Evolutionary conservation across 352 stramenopile genomes (phyloP).

Genomic region (Phytophthora foliorum): DNA sequence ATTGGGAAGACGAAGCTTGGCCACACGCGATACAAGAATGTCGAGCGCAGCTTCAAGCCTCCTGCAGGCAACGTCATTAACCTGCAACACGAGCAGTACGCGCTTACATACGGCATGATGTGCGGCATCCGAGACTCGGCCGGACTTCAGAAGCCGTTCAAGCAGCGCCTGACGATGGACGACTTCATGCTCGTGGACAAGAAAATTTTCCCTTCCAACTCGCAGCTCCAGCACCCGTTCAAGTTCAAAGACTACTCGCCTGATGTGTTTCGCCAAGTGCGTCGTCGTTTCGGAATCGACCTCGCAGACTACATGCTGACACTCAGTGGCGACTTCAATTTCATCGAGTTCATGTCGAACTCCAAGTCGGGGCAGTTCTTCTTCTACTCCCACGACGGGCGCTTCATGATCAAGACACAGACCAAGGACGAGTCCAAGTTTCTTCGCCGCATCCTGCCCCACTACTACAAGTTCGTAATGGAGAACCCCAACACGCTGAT

Average conservation of each 20-base stretch:
- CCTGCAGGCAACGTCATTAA: conserved; percentile 83
- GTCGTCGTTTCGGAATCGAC: conserved; percentile 79
- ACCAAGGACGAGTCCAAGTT: conserved; percentile 99
- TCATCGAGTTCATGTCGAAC: conserved; percentile 99
- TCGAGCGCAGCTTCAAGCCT: conserved; percentile 71
- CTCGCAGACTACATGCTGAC: conserved; percentile 92
- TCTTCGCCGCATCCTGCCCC: conserved; percentile 95
- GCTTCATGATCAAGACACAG: conserved; percentile 99
- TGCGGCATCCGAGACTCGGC: conserved; percentile 97
- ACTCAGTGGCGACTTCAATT: conserved; percentile 96
- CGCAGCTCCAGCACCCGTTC: conserved; percentile 83
- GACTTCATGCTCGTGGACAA: conserved; percentile 93
- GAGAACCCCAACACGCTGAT: conserved; percentile 98
- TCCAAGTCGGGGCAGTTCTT: conserved; percentile 99
- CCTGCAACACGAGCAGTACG: conserved; percentile 96
- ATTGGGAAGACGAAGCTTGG: conserved; percentile 63
- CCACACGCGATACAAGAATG: conserved; percentile 58
- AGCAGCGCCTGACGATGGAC: conserved; percentile 88
- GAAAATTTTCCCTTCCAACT: conserved; percentile 75
- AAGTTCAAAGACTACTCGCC: conserved; percentile 96
- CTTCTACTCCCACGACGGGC: conserved; percentile 98
- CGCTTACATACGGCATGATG: conserved; percentile 99
- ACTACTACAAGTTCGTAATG: conserved; percentile 98
- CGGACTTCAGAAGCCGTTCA: conserved; percentile 82
- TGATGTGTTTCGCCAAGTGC: conserved; percentile 87